phyloP scores from a whole-genome alignment of 2,329 filamentous ascomycete genomes.

The Sporothrix sp. region DNA sequence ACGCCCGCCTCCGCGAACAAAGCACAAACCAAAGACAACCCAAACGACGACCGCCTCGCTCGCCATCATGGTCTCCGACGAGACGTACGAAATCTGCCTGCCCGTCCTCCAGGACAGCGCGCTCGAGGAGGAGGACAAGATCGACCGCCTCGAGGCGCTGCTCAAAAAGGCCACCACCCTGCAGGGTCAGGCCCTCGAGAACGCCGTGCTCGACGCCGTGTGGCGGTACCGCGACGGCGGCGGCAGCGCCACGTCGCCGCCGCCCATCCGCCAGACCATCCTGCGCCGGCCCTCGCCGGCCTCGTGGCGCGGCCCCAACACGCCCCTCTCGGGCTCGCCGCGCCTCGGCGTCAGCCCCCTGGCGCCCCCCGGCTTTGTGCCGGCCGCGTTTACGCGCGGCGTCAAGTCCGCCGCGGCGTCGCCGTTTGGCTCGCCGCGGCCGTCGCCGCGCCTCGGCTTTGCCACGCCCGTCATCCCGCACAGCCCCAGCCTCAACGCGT shows the following conservation, averaged over 20 bases:
- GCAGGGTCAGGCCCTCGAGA: constrained; percentile 69
- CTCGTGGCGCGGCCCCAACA: constrained; percentile 78
- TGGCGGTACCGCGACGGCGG: constrained; percentile 72
- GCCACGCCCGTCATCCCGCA: constrained; percentile 86
- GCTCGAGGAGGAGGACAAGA: constrained; percentile 91
- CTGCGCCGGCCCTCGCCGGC: constrained; percentile 86
- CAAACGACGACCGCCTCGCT: constrained; percentile 13
- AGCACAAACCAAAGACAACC: not conserved
- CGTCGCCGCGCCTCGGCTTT: constrained; percentile 82
- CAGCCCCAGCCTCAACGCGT: constrained; percentile 87
- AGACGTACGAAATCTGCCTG: constrained; percentile 83
- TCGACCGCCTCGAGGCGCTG: constrained; percentile 79
- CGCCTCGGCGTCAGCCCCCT: constrained; percentile 73
- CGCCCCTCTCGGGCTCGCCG: constrained; percentile 74
- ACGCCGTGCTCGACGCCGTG: constrained; percentile 79
- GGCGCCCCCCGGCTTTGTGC: constrained; percentile 72
- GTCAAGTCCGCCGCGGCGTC: constrained; percentile 65
- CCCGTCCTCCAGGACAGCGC: constrained; percentile 73
- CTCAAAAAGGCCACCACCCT: constrained; percentile 70
- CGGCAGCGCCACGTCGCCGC: constrained; percentile 60
- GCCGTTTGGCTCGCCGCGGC: constrained; percentile 86
- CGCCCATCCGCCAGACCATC: constrained; percentile 78
- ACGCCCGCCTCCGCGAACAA: no score
- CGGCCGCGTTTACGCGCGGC: constrained; percentile 64
- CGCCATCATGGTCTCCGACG: constrained; percentile 84